Evolutionary conservation across 371 early-diverging fungal genomes (phyloP), one percentile per base, ranked within the genome.

Genomic region (Syncephalis plumigaleata): DNA sequence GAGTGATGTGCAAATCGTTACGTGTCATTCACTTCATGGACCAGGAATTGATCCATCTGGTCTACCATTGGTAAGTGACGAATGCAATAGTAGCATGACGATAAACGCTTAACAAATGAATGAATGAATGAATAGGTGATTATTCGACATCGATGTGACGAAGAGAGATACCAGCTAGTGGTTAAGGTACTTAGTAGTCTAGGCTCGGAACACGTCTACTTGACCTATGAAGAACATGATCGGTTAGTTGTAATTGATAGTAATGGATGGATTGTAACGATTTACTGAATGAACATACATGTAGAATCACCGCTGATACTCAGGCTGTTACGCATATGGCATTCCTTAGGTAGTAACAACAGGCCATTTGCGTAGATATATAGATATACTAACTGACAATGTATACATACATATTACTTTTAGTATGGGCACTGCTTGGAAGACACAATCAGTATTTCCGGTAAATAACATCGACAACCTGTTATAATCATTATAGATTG

Each of bases 241-340:
- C 67, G 75, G 36, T 54, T 50, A 23, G 15, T 45, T 25, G 24
- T 18, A 13, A 25, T 4, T 20, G 7, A 47, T 25, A 9, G 2
- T 23, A 20, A 16, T n/a, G 4, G 36, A 5, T 45, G n/a, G 23
- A 5, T 36, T 7, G 5, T 3, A 13, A 11, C 9, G 22, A 37
- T 7, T 39, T n/a, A 21, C 16, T 39, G 4, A 24, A 13, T 24
- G 37, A 9, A 36, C 8, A 3, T 20, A 16, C 20, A 21, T 13
- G 15, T 18, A 53, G 56, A 3, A 89, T 94, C 42, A 96, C 95
- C 1, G 96, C 96, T 1, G 92, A 96, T 55, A 96, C 96, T 1
- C 96, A 96, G 60, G 93, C 95, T 4, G 91, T 87, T 11, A 96
- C 96, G 1, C 96, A 96, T 57, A 68, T 91, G 44, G 90, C 92